Evolutionary conservation across 1,284 basidiomycete species (phyloP).

Genomic region (Golubevia sp.): DNA sequence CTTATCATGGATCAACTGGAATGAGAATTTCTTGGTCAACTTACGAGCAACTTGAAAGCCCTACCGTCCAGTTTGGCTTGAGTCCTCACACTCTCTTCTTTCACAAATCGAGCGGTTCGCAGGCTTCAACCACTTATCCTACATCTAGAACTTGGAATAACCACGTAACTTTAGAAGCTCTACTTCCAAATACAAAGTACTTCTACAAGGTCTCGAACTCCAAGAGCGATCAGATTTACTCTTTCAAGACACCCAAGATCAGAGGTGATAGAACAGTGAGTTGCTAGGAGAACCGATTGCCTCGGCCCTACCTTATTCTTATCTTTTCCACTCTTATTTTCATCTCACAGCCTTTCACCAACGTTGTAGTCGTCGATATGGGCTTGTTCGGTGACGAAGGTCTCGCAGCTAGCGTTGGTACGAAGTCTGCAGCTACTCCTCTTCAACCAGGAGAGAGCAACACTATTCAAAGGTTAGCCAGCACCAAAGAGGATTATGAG

Average conservation of each 20-base stretch:
- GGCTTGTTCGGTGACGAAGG: slow-evolving; percentile 32
- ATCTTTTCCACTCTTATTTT: not conserved
- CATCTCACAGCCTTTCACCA: slow-evolving; percentile 15
- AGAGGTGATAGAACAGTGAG: not conserved
- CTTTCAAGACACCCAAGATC: not conserved
- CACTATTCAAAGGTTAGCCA: slow-evolving; percentile 21
- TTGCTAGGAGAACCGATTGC: not conserved
- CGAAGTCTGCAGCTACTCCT: slow-evolving; percentile 10
- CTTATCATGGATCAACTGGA: slow-evolving; percentile 14
- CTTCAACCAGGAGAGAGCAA: slow-evolving; percentile 12
- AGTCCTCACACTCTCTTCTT: not conserved
- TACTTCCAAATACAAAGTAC: slow-evolving; percentile 30
- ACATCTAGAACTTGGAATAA: slow-evolving; percentile 39
- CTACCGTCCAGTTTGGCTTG: slow-evolving; percentile 16
- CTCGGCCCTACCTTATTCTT: not conserved
- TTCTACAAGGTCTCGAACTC: slow-evolving; percentile 3
- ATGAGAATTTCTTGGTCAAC: slow-evolving; percentile 21
- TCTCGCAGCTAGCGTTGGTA: slow-evolving; percentile 20
- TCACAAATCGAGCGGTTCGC: slow-evolving; percentile 14
- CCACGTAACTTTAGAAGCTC: slow-evolving; percentile 20
- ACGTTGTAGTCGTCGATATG: slow-evolving; percentile 35
- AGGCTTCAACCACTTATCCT: slow-evolving; percentile 26
- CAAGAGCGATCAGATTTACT: not conserved
- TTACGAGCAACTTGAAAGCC: slow-evolving; percentile 10
- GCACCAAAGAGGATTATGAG: slow-evolving; percentile 18